Base-by-base conservation (phyloP, 352 stramenopile species). In the Pythium myriotylum region DNA sequence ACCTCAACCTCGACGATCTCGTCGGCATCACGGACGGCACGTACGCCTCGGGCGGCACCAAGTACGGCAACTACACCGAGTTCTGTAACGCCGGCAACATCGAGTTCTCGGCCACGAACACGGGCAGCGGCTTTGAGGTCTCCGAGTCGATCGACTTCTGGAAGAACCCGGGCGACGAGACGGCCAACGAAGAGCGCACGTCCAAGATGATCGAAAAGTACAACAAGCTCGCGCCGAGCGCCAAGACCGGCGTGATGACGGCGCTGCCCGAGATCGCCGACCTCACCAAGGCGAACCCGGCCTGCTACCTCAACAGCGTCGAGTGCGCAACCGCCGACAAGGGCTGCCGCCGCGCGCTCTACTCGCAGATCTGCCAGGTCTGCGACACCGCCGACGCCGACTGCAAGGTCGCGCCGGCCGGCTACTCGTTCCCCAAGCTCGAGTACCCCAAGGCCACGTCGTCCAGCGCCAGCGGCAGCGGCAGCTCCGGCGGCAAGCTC, bases 221-320 rank as follows among this genome's bases (percentile, higher is more conserved):
- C 70, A 91, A 91, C 68, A 50, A 81, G 22, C 67, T 59, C 13
- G 48, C 67, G 41, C 68, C 50, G 26, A 43, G 43, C 40, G 17
- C 26, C 24, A 33, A 41, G 24, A 56, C 53, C 4, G 73, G 62
- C 35, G 45, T 23, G 32, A 90, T 91, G 79, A 58, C 49, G 29
- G 42, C 77, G 20, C 71, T 92, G 12, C 81, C 84, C n/a, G 68
- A 58, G 2, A 41, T 89, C 19, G 59, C 58, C 3, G 48, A 67
- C 32, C 70, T 93, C 14, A 72, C 61, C 6, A 61, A 64, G 6
- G 48, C 45, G 7, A 93, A 93, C 68, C 84, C 84, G 16, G 52
- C 76, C 39, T 94, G 85, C 71, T 89, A 89, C 63, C 56, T 80
- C 50, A 93, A 89, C 73, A 81, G 46, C 27, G 62, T 68, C 1